These are phyloP conservation scores for Saksenaea vasiformis DNA, from an alignment of 371 early-diverging fungal species.

Conservation along the genomic window DNA sequence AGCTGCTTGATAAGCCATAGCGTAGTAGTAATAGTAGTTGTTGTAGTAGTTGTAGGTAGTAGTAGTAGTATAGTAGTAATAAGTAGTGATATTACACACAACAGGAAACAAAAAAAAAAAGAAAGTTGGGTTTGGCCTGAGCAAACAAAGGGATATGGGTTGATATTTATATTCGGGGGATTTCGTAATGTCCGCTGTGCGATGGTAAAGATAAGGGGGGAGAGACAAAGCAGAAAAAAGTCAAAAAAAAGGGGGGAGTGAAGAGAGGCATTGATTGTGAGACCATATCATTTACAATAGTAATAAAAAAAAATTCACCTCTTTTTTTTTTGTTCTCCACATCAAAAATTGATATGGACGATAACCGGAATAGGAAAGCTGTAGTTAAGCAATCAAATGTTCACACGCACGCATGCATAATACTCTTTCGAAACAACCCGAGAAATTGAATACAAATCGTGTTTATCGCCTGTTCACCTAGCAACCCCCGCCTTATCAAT, in stretches of 20 bases:
- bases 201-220: conserved; percentile 1
- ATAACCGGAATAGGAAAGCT: conserved; percentile 5
- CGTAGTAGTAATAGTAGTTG: not conserved
- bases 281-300: not conserved
- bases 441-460: conserved; percentile 6
- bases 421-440: conserved; percentile 8
- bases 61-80: not conserved
- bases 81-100: no score
- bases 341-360: conserved; percentile 13
- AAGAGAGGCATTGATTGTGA: conserved; percentile 2
- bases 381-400: conserved; percentile 5
- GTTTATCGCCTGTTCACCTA: conserved; percentile 10
- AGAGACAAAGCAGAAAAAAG: not conserved
- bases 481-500: conserved; percentile 4
- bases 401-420: conserved; percentile 7
- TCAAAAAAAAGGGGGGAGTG: conserved; percentile 1
- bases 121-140: not conserved
- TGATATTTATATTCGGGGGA: not conserved
- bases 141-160: not conserved
- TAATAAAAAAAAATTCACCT: not conserved
- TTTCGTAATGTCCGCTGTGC: conserved; percentile 7
- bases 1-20: conserved; percentile 37
- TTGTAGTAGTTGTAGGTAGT: conserved; percentile 1
- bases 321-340: not conserved
- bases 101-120: conserved; percentile 1